Evolutionary conservation across 495 filamentous ascomycete species (phyloP).

Genomic region (Penicillium roqueforti): DNA sequence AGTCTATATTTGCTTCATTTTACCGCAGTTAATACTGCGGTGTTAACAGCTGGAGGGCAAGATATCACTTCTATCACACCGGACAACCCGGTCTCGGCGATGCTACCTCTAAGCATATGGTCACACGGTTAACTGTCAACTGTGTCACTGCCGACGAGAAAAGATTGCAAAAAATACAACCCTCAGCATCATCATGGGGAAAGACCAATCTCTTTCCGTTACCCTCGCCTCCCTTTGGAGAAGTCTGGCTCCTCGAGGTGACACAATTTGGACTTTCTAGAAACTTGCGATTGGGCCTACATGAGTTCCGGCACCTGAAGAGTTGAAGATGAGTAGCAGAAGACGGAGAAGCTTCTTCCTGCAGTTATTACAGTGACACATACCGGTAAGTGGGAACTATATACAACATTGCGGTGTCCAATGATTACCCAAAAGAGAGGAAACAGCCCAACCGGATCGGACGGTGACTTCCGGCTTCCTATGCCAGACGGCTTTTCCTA

Average conservation of each 20-base stretch:
- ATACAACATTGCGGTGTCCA: slow-evolving; percentile 4
- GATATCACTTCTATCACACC: neutral
- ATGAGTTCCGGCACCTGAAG: slow-evolving; percentile 6
- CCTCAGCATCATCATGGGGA: neutral
- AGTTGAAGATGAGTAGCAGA: slow-evolving; percentile 19
- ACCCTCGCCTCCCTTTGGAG: slow-evolving; percentile 2
- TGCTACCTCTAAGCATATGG: slow-evolving; percentile 6
- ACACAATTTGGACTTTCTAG: slow-evolving; percentile 19
- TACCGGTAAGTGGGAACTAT: slow-evolving; percentile 4
- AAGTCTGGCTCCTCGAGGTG: slow-evolving; percentile 2
- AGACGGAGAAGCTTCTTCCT: slow-evolving; percentile 20
- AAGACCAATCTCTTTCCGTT: slow-evolving; percentile 5
- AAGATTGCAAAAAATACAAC: slow-evolving; percentile 9
- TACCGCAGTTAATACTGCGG: neutral
- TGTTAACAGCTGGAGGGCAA: neutral
- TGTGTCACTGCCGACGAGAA: slow-evolving; percentile 9
- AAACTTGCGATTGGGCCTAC: slow-evolving; percentile 23
- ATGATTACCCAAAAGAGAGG: neutral
- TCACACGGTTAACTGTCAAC: slow-evolving; percentile 9
- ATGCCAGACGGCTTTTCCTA: slow-evolving; percentile 19
- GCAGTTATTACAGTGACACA: neutral
- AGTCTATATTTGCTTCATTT: neutral
- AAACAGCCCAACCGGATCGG: slow-evolving; percentile 8
- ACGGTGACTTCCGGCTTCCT: slow-evolving; percentile 17
- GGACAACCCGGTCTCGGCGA: slow-evolving; percentile 7